These are phyloP conservation scores for Acaromyces ingoldii DNA, from an alignment of 1,284 basidiomycete species.

Conservation along the genomic window DNA sequence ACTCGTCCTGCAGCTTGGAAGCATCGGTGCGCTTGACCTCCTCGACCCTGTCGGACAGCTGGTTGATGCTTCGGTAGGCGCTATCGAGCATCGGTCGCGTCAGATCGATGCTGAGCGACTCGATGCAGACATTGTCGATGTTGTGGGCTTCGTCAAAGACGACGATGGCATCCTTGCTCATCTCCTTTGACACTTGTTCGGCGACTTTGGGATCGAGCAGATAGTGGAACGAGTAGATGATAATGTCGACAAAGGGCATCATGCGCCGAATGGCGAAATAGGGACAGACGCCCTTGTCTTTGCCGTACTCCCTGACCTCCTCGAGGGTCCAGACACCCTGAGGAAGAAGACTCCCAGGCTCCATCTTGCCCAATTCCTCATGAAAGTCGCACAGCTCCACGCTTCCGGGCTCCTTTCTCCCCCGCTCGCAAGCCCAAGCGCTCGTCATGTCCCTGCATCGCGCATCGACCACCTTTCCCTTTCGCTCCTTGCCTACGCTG, in stretches of 20 bases:
- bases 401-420: conserved; percentile 79
- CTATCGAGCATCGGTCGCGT: conserved; percentile 98
- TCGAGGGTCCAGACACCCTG: conserved; percentile 90
- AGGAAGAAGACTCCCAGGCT: conserved; percentile 78
- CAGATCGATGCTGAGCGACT: conserved; percentile 93
- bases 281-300: conserved; percentile 80
- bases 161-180: conserved; percentile 96
- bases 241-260: conserved; percentile 91
- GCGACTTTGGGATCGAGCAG: conserved; percentile 98
- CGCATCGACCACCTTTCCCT: conserved; percentile 94
- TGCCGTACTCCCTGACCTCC: conserved; percentile 83
- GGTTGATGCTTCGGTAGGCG: conserved; percentile 80
- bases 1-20: conserved; percentile 91
- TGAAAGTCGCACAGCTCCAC: conserved; percentile 92
- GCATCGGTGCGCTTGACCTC: conserved; percentile 96
- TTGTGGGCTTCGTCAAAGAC: conserved; percentile 99
- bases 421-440: conserved; percentile 75
- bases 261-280: conserved; percentile 96
- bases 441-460: conserved; percentile 93
- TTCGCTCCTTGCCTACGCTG: conserved; percentile 92
- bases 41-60: conserved; percentile 85
- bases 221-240: conserved; percentile 99
- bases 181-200: conserved; percentile 94
- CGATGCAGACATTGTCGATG: conserved; percentile 99
- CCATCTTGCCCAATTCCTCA: conserved; percentile 76